Percentiles rank a stretch among this genome's conserved stretches.
Conservation (phyloP, 768 basidiomycete genomes). For the Boletus reticulatus region DNA sequence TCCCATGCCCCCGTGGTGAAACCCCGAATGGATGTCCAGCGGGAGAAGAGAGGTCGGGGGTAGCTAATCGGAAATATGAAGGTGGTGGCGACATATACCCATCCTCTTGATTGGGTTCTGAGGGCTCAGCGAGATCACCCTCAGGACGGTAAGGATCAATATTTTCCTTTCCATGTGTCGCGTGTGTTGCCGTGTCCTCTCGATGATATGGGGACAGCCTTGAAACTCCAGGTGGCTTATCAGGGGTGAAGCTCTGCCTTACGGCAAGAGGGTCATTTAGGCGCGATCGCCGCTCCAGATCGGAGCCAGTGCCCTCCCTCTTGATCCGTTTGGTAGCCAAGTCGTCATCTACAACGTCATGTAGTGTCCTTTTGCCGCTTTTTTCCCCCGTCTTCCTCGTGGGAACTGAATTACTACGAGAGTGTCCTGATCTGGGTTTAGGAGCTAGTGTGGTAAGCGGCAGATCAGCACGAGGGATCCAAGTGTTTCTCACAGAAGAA, state of each 20-base stretch:
- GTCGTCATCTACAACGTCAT: slow-evolving; percentile 69
- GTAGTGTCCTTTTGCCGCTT: slow-evolving; percentile 75
- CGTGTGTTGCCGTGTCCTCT: slow-evolving; percentile 41
- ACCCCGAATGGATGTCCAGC: slow-evolving; percentile 31
- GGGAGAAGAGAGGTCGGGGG: slow-evolving; percentile 69
- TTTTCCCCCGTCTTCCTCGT: slow-evolving; percentile 45
- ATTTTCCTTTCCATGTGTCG: slow-evolving; percentile 37
- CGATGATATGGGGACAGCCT: slow-evolving; percentile 33
- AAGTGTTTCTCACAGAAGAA: slow-evolving; percentile 58
- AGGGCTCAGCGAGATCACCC: slow-evolving; percentile 38
- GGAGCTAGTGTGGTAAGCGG: slow-evolving; percentile 30
- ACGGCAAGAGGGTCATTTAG: slow-evolving; percentile 13
- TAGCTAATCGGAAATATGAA: slow-evolving; percentile 46
- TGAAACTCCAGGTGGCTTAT: slow-evolving; percentile 31
- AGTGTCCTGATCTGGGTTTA: slow-evolving; percentile 23
- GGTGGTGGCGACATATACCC: slow-evolving; percentile 77
- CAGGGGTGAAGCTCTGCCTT: slow-evolving; percentile 7
- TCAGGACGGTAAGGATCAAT: slow-evolving; percentile 38
- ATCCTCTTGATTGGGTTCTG: slow-evolving; percentile 67
- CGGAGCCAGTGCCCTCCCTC: slow-evolving; percentile 15
- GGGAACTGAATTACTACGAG: slow-evolving; percentile 30
- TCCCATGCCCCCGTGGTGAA: slow-evolving; percentile 8
- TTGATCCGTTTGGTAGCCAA: slow-evolving; percentile 50
- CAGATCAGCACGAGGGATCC: slow-evolving; percentile 37
- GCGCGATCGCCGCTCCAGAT: slow-evolving; percentile 30